A percentile compares a stretch with the other conserved stretches of the same genome.
These are phyloP conservation scores for Silene latifolia DNA, from an alignment of 148 eudicot species.

Conservation along the genomic window DNA sequence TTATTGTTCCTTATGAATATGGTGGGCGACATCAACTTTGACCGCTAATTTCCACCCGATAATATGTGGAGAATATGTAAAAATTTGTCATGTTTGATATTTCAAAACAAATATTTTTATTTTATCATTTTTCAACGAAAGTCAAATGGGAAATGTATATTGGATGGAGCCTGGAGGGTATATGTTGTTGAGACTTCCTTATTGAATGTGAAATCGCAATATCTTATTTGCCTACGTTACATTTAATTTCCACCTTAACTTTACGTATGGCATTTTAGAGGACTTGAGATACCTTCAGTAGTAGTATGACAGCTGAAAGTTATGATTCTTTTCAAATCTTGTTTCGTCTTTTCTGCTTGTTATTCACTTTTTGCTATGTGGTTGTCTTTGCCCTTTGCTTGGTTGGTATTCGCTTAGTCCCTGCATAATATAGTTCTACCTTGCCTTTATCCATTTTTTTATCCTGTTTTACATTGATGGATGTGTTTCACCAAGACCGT, in stretches of 20 bases:
- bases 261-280: not conserved
- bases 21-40: not conserved
- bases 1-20: not conserved
- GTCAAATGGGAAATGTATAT: not conserved
- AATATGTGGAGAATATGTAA: not conserved
- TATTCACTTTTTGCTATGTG: not conserved
- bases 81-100: not conserved
- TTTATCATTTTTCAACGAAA: not conserved
- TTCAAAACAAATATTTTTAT: not conserved
- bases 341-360: not conserved
- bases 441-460: not conserved
- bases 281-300: not conserved
- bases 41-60: not conserved
- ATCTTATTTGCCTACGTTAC: not conserved
- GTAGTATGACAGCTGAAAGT: not conserved
- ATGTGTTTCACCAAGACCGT: not conserved
- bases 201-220: not conserved
- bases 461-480: slow-evolving; percentile 1
- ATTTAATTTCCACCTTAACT: not conserved
- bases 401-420: not conserved
- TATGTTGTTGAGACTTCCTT: not conserved
- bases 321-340: not conserved
- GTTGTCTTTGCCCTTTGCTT: not conserved
- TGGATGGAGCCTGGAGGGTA: not conserved
- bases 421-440: not conserved